These are phyloP conservation scores for Salix dunnii DNA, from an alignment of 345 rosid species.

Conservation along the genomic window DNA sequence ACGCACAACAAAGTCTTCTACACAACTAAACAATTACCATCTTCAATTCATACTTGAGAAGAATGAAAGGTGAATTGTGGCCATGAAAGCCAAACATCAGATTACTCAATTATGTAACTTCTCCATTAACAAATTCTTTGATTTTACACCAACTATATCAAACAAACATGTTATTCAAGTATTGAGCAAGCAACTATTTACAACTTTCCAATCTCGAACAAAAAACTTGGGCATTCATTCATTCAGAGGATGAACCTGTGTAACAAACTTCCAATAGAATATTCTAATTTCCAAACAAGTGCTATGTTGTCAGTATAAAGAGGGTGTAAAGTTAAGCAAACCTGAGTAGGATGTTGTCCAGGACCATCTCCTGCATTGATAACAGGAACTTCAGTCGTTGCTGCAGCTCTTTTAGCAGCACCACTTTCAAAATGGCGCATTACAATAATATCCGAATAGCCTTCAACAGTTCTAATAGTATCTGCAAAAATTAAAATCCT, in stretches of 20 bases:
- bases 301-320: neutral
- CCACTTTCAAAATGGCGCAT: conserved; percentile 98
- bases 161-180: neutral
- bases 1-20: no score
- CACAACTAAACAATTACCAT: neutral
- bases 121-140: neutral
- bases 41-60: neutral
- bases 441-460: conserved; percentile 84
- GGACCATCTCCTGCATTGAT: conserved; percentile 99
- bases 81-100: neutral
- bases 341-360: conserved; percentile 98
- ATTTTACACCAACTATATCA: neutral
- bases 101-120: neutral
- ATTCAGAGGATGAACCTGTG: neutral
- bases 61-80: neutral
- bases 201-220: neutral
- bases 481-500: conserved; percentile 52
- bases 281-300: neutral
- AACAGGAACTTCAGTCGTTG: conserved; percentile 76
- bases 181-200: neutral
- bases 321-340: conserved; percentile 14
- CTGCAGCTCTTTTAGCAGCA: conserved; percentile 88
- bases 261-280: no score
- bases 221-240: neutral
- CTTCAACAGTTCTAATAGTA: conserved; percentile 87